A percentile compares a stretch with the other conserved stretches of the same genome.
These are phyloP conservation scores for Solanum chilense DNA, from an alignment of 257 asterid species.

Conservation along the genomic window DNA sequence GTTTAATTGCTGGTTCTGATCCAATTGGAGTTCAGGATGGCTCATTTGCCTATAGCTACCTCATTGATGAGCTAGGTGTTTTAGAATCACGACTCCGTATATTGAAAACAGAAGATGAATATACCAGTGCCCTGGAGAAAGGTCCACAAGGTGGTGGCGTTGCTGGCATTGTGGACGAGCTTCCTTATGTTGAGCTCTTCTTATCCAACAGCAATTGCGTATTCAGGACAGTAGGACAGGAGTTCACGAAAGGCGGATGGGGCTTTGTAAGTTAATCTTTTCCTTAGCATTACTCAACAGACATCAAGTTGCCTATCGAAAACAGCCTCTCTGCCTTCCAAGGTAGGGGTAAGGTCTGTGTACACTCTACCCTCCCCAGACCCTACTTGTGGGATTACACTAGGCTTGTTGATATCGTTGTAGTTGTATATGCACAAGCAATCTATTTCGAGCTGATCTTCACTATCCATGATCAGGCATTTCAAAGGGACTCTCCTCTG, in stretches of 20 bases:
- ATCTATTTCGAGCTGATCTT: background rate
- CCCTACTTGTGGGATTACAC: background rate
- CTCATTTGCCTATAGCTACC: constrained; percentile 66
- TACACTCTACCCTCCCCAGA: background rate
- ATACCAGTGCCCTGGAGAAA: constrained; percentile 25
- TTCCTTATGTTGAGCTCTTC: constrained; percentile 70
- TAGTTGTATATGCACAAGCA: background rate
- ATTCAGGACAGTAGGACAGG: constrained; percentile 65
- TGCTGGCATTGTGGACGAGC: constrained; percentile 89
- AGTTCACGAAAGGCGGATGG: constrained; percentile 93
- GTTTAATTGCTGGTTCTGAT: constrained; percentile 47
- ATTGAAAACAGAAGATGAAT: constrained; percentile 59
- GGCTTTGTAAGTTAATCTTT: constrained; percentile 62
- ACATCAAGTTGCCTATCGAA: background rate
- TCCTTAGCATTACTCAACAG: background rate
- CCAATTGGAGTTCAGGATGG: constrained; percentile 95
- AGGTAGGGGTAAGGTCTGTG: background rate
- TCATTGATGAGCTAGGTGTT: constrained; percentile 46
- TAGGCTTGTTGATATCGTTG: background rate
- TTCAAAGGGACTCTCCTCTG: constrained; percentile 74
- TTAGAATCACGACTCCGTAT: constrained; percentile 54
- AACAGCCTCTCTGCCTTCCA: background rate
- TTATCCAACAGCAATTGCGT: constrained; percentile 56
- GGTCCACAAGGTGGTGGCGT: constrained; percentile 84
- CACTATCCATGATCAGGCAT: constrained; percentile 36